Percentiles rank a stretch among this genome's conserved stretches.
Evolutionary conservation across 306 rosid genomes (phyloP).

Genomic region (Malus sieversii): DNA sequence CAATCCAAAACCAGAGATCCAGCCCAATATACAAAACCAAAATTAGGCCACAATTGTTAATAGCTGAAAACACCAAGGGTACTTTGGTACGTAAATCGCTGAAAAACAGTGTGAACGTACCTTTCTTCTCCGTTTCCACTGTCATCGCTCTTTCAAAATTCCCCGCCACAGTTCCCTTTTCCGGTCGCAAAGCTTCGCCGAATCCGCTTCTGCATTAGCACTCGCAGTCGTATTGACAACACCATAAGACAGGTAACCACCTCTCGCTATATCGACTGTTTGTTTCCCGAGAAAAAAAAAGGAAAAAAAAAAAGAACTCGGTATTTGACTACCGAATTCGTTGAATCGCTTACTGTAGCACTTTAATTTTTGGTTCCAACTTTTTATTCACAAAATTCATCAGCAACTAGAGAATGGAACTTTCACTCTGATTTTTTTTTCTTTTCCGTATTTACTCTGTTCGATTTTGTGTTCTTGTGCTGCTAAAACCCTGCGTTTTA

Average conservation of each 20-base stretch:
- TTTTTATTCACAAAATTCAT: neutral
- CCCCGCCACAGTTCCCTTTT: slow-evolving; percentile 27
- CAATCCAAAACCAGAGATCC: neutral
- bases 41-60: neutral
- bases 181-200: neutral
- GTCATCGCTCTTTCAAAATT: slow-evolving; percentile 20
- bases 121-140: neutral
- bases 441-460: neutral
- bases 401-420: neutral
- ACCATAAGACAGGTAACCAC: neutral
- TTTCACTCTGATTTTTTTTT: neutral
- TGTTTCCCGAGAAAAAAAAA: neutral
- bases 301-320: neutral
- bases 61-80: neutral
- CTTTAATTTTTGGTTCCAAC: neutral
- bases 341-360: neutral
- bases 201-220: neutral
- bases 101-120: neutral
- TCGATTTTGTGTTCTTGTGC: slow-evolving; percentile 1
- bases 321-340: neutral
- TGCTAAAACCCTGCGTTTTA: neutral
- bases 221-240: neutral
- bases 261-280: neutral
- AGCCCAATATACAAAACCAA: neutral
- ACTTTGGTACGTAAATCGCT: neutral